Evolutionary conservation across 2,329 filamentous ascomycete species (phyloP).

Genomic region (Capronia epimyces): DNA sequence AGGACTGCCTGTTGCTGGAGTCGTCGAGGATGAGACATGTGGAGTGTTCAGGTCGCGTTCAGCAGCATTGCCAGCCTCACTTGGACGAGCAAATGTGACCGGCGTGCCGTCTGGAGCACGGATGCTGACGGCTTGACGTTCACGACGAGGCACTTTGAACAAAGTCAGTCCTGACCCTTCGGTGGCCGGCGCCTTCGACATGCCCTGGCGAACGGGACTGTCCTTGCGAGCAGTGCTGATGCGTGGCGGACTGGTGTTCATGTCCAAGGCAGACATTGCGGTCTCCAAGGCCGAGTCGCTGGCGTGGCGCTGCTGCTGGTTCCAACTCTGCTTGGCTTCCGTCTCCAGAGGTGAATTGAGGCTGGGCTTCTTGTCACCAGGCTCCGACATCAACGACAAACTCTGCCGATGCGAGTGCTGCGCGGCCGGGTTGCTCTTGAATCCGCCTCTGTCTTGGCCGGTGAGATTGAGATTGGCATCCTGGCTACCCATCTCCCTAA

Average conservation of each 20-base stretch:
- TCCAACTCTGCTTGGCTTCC: background rate
- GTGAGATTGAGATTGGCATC: background rate
- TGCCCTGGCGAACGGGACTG: constrained; percentile 1
- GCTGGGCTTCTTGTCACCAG: background rate
- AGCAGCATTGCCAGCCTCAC: background rate
- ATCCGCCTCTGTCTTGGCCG: background rate
- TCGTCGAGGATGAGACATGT: background rate
- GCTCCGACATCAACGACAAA: background rate
- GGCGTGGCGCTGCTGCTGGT: background rate
- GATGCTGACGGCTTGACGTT: constrained; percentile 11
- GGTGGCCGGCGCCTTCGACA: background rate
- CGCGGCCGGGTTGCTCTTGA: background rate
- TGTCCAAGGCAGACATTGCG: background rate
- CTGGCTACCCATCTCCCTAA: background rate
- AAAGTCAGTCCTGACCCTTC: background rate
- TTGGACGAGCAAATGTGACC: background rate
- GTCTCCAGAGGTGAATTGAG: background rate
- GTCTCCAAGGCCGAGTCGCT: constrained; percentile 3
- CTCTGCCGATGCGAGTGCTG: background rate
- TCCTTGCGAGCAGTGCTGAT: constrained; percentile 13
- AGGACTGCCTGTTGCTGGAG: background rate
- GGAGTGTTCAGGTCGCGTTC: background rate
- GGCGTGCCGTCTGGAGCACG: constrained; percentile 4
- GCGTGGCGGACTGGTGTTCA: constrained; percentile 11
- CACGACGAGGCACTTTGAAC: constrained; percentile 7